Base-by-base conservation (phyloP, 2,329 filamentous ascomycete species). In the Paramyrothecium roridum region DNA sequence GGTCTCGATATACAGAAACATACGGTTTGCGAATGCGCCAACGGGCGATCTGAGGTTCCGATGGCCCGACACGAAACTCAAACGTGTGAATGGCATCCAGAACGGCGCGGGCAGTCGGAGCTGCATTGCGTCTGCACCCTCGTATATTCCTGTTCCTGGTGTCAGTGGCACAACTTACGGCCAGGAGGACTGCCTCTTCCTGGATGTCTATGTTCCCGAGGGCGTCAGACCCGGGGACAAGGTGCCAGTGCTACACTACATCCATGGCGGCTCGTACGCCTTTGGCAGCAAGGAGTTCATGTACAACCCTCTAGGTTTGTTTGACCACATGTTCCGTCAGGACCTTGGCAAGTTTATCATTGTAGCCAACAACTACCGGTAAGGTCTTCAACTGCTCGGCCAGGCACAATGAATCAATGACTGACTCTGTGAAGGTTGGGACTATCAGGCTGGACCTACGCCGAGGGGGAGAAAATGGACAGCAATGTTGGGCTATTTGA, bases 1-100 rank as follows among this genome's bases (percentile, higher is more conserved):
- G 7, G 50, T 64, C 3, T 48, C 56, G n/a, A 47, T 64, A 10
- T 66, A 64, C 57, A 64, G 65, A 17, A 65, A 65, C 54, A 65
- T 66, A 33, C 63, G 63, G 37, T 65, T 64, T 45, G 63, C 61
- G 19, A 61, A 61, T 10, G 19, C 56, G 20, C 61, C 63, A 11
- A 62, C 53, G 8, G 61, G 63, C n/a, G 50, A 63, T 19, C 54
- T 66, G 8, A 60, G 63, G 13, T 65, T 64, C 54, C 62, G 62
- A 16, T 47, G 45, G 19, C 57, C 62, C 3, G 53, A 63, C 51
- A 60, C 58, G 2, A 19, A 52, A 17, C 51, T 64, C 1, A 45
- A 56, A 10, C 23, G 23, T 6, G 46, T 57, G 6, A 19, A 51
- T 13, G 58, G 54, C 1, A 53, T 64, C 23, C 62, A 64, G 33